Evolutionary conservation across 2,329 filamentous ascomycete species (phyloP).

Genomic region (Massarina eburnea): DNA sequence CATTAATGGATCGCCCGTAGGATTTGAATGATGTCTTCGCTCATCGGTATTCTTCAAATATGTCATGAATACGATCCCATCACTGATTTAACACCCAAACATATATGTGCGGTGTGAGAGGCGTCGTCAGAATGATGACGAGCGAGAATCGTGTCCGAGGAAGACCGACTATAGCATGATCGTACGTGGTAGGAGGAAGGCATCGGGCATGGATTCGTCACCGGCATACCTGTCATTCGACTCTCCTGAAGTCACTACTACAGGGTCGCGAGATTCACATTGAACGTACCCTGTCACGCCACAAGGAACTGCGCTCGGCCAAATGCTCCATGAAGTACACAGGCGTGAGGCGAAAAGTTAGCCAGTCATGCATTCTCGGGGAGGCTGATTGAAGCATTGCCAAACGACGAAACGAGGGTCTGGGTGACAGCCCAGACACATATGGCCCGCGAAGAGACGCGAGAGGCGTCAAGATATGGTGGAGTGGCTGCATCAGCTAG

Average conservation of each 20-base stretch:
- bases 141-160: constrained; percentile 18
- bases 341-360: constrained; percentile 17
- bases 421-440: constrained; percentile 4
- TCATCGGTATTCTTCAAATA: constrained; percentile 1
- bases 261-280: constrained; percentile 7
- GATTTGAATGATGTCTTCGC: constrained; percentile 13
- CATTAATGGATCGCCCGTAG: constrained; percentile 20
- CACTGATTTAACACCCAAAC: constrained; percentile 1
- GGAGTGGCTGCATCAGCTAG: constrained; percentile 18
- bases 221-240: constrained; percentile 8
- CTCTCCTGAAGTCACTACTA: constrained; percentile 13
- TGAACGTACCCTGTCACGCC: constrained; percentile 7
- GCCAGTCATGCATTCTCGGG: constrained; percentile 16
- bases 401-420: constrained; percentile 12
- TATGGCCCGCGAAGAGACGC: constrained; percentile 16
- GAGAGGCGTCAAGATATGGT: constrained; percentile 26
- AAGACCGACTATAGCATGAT: constrained; percentile 19
- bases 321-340: background rate
- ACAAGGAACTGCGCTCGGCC: constrained; percentile 1
- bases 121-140: constrained; percentile 10
- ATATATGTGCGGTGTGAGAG: constrained; percentile 5
- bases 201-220: constrained; percentile 11
- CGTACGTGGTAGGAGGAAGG: constrained; percentile 4
- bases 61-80: constrained; percentile 1
- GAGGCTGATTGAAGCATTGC: constrained; percentile 18